Base-by-base conservation (phyloP, 2,329 filamentous ascomycete species). In the Penicillium thymicola region DNA sequence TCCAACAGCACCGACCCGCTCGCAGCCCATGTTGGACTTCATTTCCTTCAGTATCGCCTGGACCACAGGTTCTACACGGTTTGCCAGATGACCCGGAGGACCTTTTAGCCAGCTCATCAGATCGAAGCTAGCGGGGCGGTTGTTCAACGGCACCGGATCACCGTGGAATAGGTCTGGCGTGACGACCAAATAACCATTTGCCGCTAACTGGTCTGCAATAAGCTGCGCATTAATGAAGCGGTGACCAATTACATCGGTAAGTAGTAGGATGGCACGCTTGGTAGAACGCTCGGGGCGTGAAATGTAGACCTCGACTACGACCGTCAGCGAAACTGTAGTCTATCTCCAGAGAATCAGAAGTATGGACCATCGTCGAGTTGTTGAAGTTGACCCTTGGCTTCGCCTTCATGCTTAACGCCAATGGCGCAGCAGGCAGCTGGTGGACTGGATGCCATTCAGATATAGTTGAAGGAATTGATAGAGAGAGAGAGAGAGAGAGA, bases 121-220 rank as follows among this genome's bases (percentile, higher is more conserved):
- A 18, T 65, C 57, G 18, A 58, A 65, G 7, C 36, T 51, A 3
- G 46, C 49, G 1, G 60, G 59, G 18, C 57, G 59, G 37, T 63
- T 63, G 37, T 63, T 63, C 25, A 62, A 27, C 7, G 41, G 62
- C 21, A 62, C 57, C 0, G 60, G 54, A 23, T 65, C 64, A 11
- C 59, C 59, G 41, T 64, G 59, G 54, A 65, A 66, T 8, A 65
- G 42, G 27, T 65, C 62, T 4, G 62, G 62, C 61, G 64, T 64
- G 37, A 63, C 57, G 37, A 64, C 59, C 18, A 63, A 46, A 44
- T 65, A 65, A 18, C 62, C 60, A 34, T 63, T 60, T 18, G 62
- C 62, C 18, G 60, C 62, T 5, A 65, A 30, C 30, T 65, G 59
- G 32, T 63, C 62, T 1, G 63, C 62, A 43, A 65, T 61, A 16